Evolutionary conservation across 2,329 filamentous ascomycete species (phyloP).

Genomic region (Microcera coccophila): DNA sequence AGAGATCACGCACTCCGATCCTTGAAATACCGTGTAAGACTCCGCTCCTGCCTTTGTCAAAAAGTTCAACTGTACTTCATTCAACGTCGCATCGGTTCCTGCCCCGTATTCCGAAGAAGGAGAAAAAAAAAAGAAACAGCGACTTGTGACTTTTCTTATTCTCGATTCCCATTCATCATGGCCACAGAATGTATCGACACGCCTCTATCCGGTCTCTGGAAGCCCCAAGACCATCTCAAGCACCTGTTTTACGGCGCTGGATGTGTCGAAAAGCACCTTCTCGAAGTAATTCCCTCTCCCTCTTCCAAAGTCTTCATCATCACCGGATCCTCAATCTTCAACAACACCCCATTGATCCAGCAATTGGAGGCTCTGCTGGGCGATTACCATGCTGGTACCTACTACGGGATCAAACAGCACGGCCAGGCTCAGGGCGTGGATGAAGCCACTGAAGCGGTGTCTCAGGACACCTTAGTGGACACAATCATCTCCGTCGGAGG

Average conservation of each 20-base stretch:
- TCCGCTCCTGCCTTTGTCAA: too few relatives aligned
- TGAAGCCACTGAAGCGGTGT: conserved; percentile 9
- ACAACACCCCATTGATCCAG: conserved; percentile 12
- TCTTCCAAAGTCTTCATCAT: conserved; percentile 17
- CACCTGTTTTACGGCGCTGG: conserved; percentile 17
- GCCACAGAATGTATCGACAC: conserved; percentile 11
- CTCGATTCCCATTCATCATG: conserved; percentile 6
- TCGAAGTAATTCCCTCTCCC: conserved; percentile 9
- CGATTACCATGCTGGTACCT: conserved; percentile 10
- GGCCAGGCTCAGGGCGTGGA: conserved; percentile 15
- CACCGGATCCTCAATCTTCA: conserved; percentile 13
- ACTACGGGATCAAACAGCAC: conserved; percentile 14
- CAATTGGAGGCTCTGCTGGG: conserved; percentile 12
- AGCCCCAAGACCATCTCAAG: conserved; percentile 17
- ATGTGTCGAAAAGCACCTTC: conserved; percentile 17
- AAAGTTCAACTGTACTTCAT: too few relatives aligned
- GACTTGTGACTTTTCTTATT: too few relatives aligned
- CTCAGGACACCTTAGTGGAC: conserved; percentile 6
- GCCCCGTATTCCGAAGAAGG: too few relatives aligned
- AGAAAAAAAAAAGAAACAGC: not conserved
- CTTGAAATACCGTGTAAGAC: too few relatives aligned
- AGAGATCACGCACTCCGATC: too few relatives aligned
- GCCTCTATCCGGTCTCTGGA: conserved; percentile 17
- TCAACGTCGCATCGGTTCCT: too few relatives aligned
- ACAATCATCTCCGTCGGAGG: conserved; percentile 16